phyloP scores from a whole-genome alignment of 169 alveolate genomes.

The Plasmodium gallinaceum region DNA sequence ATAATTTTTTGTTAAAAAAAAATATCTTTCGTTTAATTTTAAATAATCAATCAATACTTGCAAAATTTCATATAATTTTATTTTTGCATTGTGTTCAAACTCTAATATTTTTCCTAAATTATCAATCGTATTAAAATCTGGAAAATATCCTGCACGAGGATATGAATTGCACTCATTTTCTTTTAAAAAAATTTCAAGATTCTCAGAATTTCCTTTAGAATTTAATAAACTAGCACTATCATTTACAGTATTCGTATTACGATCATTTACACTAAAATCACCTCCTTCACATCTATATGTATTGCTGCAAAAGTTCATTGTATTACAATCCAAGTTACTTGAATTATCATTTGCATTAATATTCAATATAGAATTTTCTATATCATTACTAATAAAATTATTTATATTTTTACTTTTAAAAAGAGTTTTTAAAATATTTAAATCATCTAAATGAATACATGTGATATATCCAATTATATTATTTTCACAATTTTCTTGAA shows the following conservation, averaged over 20 bases:
- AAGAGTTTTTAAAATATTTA: slow-evolving; percentile 19
- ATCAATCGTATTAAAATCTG: slow-evolving; percentile 26
- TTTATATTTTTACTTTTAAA: slow-evolving; percentile 18
- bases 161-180: background rate
- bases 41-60: slow-evolving; percentile 37
- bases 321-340: background rate
- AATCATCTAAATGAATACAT: slow-evolving; percentile 38
- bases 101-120: slow-evolving; percentile 30
- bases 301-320: background rate
- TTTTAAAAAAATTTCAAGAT: background rate
- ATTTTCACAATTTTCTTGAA: slow-evolving; percentile 8
- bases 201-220: background rate
- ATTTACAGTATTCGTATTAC: background rate
- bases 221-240: background rate
- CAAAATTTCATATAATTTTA: slow-evolving; percentile 48
- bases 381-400: background rate
- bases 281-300: background rate
- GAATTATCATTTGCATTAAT: background rate
- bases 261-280: background rate
- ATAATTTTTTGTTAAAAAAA: slow-evolving; percentile 62
- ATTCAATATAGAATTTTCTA: background rate
- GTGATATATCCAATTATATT: slow-evolving; percentile 47
- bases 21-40: slow-evolving; percentile 48
- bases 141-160: slow-evolving; percentile 49
- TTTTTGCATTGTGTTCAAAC: slow-evolving; percentile 58